Base-by-base conservation (phyloP, 257 asterid genomes). In the Sherardia arvensis region DNA sequence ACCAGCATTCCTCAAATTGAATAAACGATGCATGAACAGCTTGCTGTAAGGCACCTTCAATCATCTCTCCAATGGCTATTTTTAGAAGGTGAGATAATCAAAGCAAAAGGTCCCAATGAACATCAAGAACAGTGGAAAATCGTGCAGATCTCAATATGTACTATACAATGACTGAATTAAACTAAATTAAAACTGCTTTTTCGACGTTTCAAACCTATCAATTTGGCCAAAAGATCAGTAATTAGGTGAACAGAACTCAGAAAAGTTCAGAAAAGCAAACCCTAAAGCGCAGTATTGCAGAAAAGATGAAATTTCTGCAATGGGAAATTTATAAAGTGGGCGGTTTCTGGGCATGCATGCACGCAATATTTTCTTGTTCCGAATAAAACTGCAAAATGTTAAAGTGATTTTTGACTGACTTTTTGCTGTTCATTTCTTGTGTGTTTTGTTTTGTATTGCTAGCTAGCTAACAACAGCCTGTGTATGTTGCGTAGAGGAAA, bases 391-490 rank as follows among this genome's bases (percentile, higher is more conserved):
- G 8, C 27, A 20, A 53, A 53, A 20, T 29, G 29, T 20, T 9
- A 1, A 53, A 22, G 26, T n/a, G 11, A 20, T 3, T 51, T n/a
- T 51, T 51, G 57, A 51, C 57, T 20, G 58, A 0, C 58, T 53
- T 53, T 53, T 49, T 0, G 3, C 1, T 20, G 12, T 20, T 49
- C 55, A 3, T 49, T 49, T 49, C 55, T 53, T 23, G 25, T 53
- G 14, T 7, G 56, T 53, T 21, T 23, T 7, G 56, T 53, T 21
- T 23, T 53, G 27, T 53, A 8, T 53, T 53, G 58, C 58, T 53
- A 8, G 28, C 27, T 63, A 56, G 68, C 65, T 58, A 57, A 6
- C 10, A 70, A 64, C 74, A 64, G 69, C 69, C 69, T 70, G 68
- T 56, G 65, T 32, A 12, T 66, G 33, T 17, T 29, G 33, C 51